phyloP scores from a whole-genome alignment of 768 basidiomycete species.

The Phylloporus sp. region DNA sequence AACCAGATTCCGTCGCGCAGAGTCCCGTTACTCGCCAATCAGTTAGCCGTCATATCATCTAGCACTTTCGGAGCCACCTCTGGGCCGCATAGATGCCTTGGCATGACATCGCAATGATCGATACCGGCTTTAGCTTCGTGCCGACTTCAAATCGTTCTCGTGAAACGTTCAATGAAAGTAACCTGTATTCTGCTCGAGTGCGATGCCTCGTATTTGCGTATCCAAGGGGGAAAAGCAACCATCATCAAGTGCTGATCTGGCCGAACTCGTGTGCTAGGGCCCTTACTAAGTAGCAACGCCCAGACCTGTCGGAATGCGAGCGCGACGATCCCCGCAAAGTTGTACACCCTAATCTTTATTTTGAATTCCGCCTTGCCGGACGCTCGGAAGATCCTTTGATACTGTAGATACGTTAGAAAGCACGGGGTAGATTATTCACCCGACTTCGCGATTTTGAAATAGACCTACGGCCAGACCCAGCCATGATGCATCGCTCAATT shows the following conservation, averaged over 20 bases:
- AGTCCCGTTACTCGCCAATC: slow-evolving; percentile 27
- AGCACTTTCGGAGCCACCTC: slow-evolving; percentile 40
- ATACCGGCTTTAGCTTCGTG: slow-evolving; percentile 19
- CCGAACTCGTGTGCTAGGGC: neutral
- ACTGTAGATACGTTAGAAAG: neutral
- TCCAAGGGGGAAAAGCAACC: slow-evolving; percentile 6
- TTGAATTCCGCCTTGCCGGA: slow-evolving; percentile 30
- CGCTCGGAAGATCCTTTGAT: slow-evolving; percentile 30
- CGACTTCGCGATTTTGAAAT: slow-evolving; percentile 5
- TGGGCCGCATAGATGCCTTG: slow-evolving; percentile 40
- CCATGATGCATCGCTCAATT: slow-evolving; percentile 1
- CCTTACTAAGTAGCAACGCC: slow-evolving; percentile 31
- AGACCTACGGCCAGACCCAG: slow-evolving; percentile 2
- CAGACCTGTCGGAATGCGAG: slow-evolving; percentile 22
- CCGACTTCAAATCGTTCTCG: slow-evolving; percentile 16
- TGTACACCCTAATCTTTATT: slow-evolving; percentile 26
- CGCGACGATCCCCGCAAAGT: slow-evolving; percentile 28
- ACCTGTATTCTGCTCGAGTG: slow-evolving; percentile 40
- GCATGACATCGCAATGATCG: slow-evolving; percentile 34
- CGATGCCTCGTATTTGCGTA: slow-evolving; percentile 38
- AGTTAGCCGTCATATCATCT: slow-evolving; percentile 62
- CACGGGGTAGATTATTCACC: too few species aligned
- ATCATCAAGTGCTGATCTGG: neutral
- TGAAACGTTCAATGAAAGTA: slow-evolving; percentile 21
- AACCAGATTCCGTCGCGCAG: slow-evolving; percentile 28